Evolutionary conservation across 2,329 filamentous ascomycete species (phyloP), one percentile per base, ranked within the genome.

Genomic region (Verticillium albo-atrum): DNA sequence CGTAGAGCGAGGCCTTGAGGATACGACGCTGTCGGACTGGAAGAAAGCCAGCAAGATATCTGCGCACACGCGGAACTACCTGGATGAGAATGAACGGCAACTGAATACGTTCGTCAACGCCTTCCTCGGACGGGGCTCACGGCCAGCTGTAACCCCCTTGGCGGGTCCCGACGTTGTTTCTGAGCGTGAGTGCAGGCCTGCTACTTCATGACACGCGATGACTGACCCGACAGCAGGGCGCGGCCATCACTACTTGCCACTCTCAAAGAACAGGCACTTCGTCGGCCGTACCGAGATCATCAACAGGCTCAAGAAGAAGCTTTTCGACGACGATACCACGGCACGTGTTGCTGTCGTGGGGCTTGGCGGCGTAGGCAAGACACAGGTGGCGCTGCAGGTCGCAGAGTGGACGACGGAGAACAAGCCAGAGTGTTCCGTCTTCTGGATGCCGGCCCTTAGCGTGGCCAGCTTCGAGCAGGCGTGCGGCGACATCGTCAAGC

Each of bases 371-470:
- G 64, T 74, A 2, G 76, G 76, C 6, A 79, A 79, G 61, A 75
- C 76, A 2, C 70, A 74, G 50, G 60, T 79, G 4, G 74, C 68
- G 6, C 64, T 80, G 3, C 69, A 77, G 60, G 60, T 79, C 28
- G 9, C 28, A 30, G 5, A 9, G 5, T 30, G 9, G 28, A 30
- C 28, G 28, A 30, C 9, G 9, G 32, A 73, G 10, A 68, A 70
- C 42, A 54, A 68, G 32, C 69, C 70, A 2, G 68, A 71, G 4
- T 77, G 68, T 56, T 76, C 72, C 0, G 65, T 82, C 56, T 74
- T 82, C 61, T 82, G 75, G 78, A 68, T 80, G 4, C 71, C 75
- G 5, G 76, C 73, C 6, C 67, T 70, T 26, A 76, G 72, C 59
- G 60, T 63, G n/a, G 72, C 70, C 17, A 74, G 66, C 58, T 72